Conservation (phyloP, 768 basidiomycete genomes). For the Lactarius tabidus region DNA sequence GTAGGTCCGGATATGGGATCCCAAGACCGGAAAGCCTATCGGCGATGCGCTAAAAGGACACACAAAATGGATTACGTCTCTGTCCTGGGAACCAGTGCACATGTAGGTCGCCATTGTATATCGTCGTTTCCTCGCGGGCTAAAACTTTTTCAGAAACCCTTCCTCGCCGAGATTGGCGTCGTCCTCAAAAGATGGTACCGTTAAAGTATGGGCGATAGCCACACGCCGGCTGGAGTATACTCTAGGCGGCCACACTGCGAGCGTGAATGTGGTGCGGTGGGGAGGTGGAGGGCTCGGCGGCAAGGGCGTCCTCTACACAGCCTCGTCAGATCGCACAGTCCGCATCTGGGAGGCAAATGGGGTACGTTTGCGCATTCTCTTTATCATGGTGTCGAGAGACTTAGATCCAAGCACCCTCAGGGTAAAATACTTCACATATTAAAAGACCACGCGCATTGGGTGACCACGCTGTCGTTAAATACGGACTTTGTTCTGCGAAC, state of each 20-base stretch:
- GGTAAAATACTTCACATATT: conserved; percentile 80
- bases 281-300: conserved; percentile 72
- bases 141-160: conserved; percentile 53
- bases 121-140: conserved; percentile 8
- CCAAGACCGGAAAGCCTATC: conserved; percentile 81
- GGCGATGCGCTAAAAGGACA: conserved; percentile 92
- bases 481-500: conserved; percentile 94
- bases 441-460: conserved; percentile 98
- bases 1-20: conserved; percentile 87
- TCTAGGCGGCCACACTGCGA: conserved; percentile 89
- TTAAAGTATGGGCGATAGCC: conserved; percentile 85
- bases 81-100: conserved; percentile 96
- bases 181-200: conserved; percentile 93
- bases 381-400: not conserved
- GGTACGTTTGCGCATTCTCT: conserved; percentile 35
- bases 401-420: conserved; percentile 36
- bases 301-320: conserved; percentile 84
- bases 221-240: conserved; percentile 74
- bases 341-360: conserved; percentile 88
- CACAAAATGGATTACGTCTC: conserved; percentile 91
- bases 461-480: conserved; percentile 92
- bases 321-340: conserved; percentile 90
- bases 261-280: conserved; percentile 95
- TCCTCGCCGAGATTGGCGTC: conserved; percentile 82
- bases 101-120: conserved; percentile 48